Percentiles rank a stretch among this genome's conserved stretches.
Conservation (phyloP, 768 basidiomycete species). For the Lactarius hatsudake region DNA sequence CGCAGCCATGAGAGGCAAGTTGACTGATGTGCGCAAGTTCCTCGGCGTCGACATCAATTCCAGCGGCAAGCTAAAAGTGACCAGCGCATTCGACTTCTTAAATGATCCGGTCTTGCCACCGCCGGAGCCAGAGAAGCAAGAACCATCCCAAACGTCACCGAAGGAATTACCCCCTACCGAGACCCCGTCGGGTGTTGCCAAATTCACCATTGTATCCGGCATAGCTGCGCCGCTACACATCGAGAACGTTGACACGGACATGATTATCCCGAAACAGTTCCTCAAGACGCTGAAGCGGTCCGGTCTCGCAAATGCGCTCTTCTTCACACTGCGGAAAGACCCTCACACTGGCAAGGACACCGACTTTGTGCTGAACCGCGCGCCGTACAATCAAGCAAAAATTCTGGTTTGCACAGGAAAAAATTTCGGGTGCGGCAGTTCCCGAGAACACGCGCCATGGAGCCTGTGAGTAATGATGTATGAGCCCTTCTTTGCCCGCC, state of each 20-base stretch:
- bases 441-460: conserved; percentile 63
- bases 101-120: conserved; percentile 53
- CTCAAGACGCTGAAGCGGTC: conserved; percentile 64
- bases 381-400: conserved; percentile 50
- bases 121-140: conserved; percentile 35
- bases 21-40: conserved; percentile 58
- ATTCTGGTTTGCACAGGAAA: conserved; percentile 57
- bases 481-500: background rate
- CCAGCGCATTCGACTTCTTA: conserved; percentile 73
- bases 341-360: conserved; percentile 49
- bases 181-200: conserved; percentile 36
- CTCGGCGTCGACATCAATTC: conserved; percentile 36
- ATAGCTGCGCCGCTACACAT: conserved; percentile 54
- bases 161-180: conserved; percentile 32
- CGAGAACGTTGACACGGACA: conserved; percentile 61
- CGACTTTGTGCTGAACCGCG: conserved; percentile 60
- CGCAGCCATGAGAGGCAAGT: conserved; percentile 55
- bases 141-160: conserved; percentile 28
- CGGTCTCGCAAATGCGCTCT: conserved; percentile 57
- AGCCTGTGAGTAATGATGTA: conserved; percentile 41
- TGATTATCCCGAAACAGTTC: conserved; percentile 68
- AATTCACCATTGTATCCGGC: conserved; percentile 50
- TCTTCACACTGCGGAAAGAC: conserved; percentile 52
- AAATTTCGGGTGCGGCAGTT: conserved; percentile 64
- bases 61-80: conserved; percentile 59